Percentiles rank a stretch among this genome's conserved stretches.
Conservation (phyloP, 2,329 filamentous ascomycete genomes). For the Colletotrichum chrysophilum region DNA sequence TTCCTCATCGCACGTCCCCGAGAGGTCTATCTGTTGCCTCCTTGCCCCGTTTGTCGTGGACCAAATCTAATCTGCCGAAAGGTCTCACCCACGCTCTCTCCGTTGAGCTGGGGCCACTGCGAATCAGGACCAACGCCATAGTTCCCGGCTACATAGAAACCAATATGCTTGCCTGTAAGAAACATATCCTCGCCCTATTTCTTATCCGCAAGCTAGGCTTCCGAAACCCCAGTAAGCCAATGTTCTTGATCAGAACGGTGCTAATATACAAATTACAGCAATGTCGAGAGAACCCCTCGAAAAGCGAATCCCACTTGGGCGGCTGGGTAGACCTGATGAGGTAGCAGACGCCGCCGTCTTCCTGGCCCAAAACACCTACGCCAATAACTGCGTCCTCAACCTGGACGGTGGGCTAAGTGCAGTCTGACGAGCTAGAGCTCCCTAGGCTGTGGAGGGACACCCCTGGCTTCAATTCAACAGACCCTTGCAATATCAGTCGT, state of each 20-base stretch:
- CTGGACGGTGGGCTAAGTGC: constrained; percentile 85
- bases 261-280: constrained; percentile 44
- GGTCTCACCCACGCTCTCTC: constrained; percentile 73
- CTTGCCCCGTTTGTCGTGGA: neutral
- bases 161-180: constrained; percentile 75
- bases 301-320: constrained; percentile 40
- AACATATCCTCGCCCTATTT: neutral
- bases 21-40: neutral
- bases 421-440: constrained; percentile 40
- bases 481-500: constrained; percentile 49
- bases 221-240: neutral
- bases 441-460: neutral
- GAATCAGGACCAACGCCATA: constrained; percentile 79
- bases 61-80: constrained; percentile 34
- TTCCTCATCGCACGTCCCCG: neutral
- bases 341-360: constrained; percentile 85
- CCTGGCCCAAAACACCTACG: constrained; percentile 78
- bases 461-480: neutral
- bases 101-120: constrained; percentile 62
- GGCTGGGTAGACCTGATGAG: constrained; percentile 73
- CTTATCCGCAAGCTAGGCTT: neutral
- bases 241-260: constrained; percentile 1
- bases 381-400: constrained; percentile 86
- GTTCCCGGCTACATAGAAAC: constrained; percentile 85
- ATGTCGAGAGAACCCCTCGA: constrained; percentile 30